These are phyloP conservation scores for Parasitella parasitica DNA, from an alignment of 371 early-diverging fungal genomes.

Conservation along the genomic window DNA sequence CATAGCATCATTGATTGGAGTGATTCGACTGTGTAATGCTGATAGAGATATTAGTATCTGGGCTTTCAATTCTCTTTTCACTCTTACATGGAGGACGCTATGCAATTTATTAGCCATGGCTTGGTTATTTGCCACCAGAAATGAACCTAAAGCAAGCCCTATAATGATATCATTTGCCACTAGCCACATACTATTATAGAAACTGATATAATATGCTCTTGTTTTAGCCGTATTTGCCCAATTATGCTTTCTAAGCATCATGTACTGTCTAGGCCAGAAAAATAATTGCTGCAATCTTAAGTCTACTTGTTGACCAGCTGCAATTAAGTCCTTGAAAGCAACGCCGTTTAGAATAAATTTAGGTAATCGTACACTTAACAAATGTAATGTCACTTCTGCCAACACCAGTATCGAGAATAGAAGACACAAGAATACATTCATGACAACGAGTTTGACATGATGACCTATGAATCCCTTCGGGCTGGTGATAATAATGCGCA, in stretches of 20 bases:
- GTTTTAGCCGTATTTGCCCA: slow-evolving; percentile 69
- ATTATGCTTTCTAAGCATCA: slow-evolving; percentile 56
- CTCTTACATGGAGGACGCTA: slow-evolving; percentile 55
- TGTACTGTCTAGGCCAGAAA: slow-evolving; percentile 84
- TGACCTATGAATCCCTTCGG: slow-evolving; percentile 32
- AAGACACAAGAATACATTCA: slow-evolving; percentile 37
- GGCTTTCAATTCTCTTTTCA: not conserved
- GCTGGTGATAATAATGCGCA: slow-evolving; percentile 18
- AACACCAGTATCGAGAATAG: slow-evolving; percentile 45
- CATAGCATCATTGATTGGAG: slow-evolving; percentile 79
- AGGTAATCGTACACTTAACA: slow-evolving; percentile 56
- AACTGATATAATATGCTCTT: slow-evolving; percentile 85
- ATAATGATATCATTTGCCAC: slow-evolving; percentile 90
- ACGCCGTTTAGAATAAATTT: slow-evolving; percentile 59
- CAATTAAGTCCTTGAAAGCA: slow-evolving; percentile 63
- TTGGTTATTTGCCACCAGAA: slow-evolving; percentile 63
- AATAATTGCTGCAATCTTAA: slow-evolving; percentile 75
- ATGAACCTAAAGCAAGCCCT: slow-evolving; percentile 79
- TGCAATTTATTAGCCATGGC: slow-evolving; percentile 59
- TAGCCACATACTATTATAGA: slow-evolving; percentile 96
- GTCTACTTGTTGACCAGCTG: slow-evolving; percentile 79
- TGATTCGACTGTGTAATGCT: slow-evolving; percentile 67
- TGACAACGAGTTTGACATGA: slow-evolving; percentile 28
- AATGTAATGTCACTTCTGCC: slow-evolving; percentile 52
- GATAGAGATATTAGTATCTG: not conserved